Evolutionary conservation across 2,329 filamentous ascomycete species (phyloP).

Genomic region (Sarocladium brachiariae): DNA sequence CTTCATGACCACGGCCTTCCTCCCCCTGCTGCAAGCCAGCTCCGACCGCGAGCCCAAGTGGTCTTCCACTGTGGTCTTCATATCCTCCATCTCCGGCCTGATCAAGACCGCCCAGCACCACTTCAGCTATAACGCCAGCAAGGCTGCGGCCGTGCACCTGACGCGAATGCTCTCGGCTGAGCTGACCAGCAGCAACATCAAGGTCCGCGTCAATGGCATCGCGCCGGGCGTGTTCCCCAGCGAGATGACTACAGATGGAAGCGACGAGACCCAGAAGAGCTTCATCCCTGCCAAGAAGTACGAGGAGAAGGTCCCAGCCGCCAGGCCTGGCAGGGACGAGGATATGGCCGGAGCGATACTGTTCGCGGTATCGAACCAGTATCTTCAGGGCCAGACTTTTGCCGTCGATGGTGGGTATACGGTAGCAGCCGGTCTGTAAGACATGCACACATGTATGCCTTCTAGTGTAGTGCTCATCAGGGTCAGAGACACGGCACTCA

Average conservation of each 20-base stretch:
- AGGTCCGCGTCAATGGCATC: slow-evolving; percentile 63
- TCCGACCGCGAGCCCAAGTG: slow-evolving; percentile 36
- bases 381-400: slow-evolving; percentile 35
- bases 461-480: too few relatives aligned
- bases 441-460: neutral
- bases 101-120: slow-evolving; percentile 58
- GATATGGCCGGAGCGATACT: slow-evolving; percentile 65
- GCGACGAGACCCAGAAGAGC: slow-evolving; percentile 48
- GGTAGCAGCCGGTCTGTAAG: slow-evolving; percentile 28
- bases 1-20: slow-evolving; percentile 56
- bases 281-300: slow-evolving; percentile 51
- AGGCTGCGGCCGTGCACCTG: slow-evolving; percentile 59
- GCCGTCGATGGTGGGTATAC: slow-evolving; percentile 40
- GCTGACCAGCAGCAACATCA: slow-evolving; percentile 50
- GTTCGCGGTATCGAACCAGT: slow-evolving; percentile 40
- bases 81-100: slow-evolving; percentile 60
- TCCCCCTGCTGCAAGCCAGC: slow-evolving; percentile 52
- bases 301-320: slow-evolving; percentile 54
- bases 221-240: slow-evolving; percentile 65
- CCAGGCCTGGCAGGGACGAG: slow-evolving; percentile 60
- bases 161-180: slow-evolving; percentile 58
- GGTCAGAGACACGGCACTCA: too few relatives aligned
- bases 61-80: slow-evolving; percentile 59
- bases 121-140: slow-evolving; percentile 57
- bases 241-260: slow-evolving; percentile 59